These are phyloP conservation scores for Persicaria maculosa DNA, from an alignment of 148 eudicot genomes.

Conservation along the genomic window DNA sequence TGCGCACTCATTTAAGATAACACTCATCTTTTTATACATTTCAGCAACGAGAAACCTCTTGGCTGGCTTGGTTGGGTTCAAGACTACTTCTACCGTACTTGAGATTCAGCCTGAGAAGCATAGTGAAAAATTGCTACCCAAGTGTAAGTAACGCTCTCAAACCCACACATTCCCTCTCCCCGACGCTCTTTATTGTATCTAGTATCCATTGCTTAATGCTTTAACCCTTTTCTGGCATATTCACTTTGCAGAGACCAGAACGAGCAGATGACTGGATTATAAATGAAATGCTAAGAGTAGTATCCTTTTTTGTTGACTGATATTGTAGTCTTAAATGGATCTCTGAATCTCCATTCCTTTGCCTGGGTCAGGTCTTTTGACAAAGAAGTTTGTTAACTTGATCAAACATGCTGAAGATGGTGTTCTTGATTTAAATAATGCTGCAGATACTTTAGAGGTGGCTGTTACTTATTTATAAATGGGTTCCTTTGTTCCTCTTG, in stretches of 20 bases:
- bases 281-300: slow-evolving; percentile 78
- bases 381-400: slow-evolving; percentile 83
- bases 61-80: slow-evolving; percentile 77
- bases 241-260: slow-evolving; percentile 43
- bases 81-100: slow-evolving; percentile 61
- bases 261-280: slow-evolving; percentile 81
- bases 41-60: slow-evolving; percentile 66
- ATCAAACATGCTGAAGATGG: slow-evolving; percentile 97
- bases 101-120: slow-evolving; percentile 50
- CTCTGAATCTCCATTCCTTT: slow-evolving; percentile 4
- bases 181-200: neutral
- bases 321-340: neutral
- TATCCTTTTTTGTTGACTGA: slow-evolving; percentile 41
- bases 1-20: neutral
- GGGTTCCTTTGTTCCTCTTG: neutral
- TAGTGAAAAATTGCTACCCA: slow-evolving; percentile 73
- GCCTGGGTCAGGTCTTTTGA: slow-evolving; percentile 56
- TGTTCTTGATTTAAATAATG: slow-evolving; percentile 88
- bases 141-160: slow-evolving; percentile 38
- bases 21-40: slow-evolving; percentile 4
- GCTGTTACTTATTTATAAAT: neutral
- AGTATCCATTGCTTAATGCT: neutral
- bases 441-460: slow-evolving; percentile 93
- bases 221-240: slow-evolving; percentile 4
- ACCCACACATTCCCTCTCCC: neutral